Base-by-base conservation (phyloP, 2,329 filamentous ascomycete species). In the Scedosporium minutisporum region DNA sequence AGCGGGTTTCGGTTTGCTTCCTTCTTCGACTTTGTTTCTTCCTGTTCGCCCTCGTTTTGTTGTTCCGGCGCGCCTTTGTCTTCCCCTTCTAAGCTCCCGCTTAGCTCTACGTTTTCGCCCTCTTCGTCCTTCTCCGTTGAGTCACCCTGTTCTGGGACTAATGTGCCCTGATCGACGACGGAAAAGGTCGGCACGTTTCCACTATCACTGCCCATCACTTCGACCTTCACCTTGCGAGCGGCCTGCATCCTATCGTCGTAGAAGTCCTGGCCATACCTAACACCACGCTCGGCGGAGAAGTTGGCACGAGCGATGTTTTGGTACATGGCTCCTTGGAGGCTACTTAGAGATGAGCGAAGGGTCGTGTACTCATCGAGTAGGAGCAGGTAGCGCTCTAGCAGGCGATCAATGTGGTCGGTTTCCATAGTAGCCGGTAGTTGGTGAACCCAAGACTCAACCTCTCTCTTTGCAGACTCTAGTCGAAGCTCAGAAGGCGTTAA, bases 191-290 rank as follows among this genome's bases (percentile, higher is more conserved):
- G 57, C 4, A 59, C 55, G 42, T 65, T 33, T n/a, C 63, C 66
- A n/a, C 42, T 62, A 1, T 64, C 59, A 4, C 65, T 33, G 3
- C n/a, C 9, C 9, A 18, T 48, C 46, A 48, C 58, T 25, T 63
- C 58, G 14, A 60, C 33, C 51, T 14, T 55, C 16, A 55, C 51
- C 62, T 74, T 72, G 61, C 82, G 75, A 23, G 73, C 74, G 3
- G 88, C 87, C 70, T 85, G 85, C 85, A 91, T 90, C 57, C 89
- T 82, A 66, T 85, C 82, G 72, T 93, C 88, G 70, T 90, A 93
- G 69, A 84, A 82, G 68, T 90, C 87, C 65, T 78, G 81, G 3
- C 88, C 89, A 70, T 88, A 92, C 51, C 84, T 79, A 65, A 84
- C 72, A 38, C 86, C 82, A 12, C 83, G 77, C 69, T 84, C 79